Evolutionary conservation across 1,284 basidiomycete species (phyloP).

Genomic region (Phenoliferia sp.): DNA sequence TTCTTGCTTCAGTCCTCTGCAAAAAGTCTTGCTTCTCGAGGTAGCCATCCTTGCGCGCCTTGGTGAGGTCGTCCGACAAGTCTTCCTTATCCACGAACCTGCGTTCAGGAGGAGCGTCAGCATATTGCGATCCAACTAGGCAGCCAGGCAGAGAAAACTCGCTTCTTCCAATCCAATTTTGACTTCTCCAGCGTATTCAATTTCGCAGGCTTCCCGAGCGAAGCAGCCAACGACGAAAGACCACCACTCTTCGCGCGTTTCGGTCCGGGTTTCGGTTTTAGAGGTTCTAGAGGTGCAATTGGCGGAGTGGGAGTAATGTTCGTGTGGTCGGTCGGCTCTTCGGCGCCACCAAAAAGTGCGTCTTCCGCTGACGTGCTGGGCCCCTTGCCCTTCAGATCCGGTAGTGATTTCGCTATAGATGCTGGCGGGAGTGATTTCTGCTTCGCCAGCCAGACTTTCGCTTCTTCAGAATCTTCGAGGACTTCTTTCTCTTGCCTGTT

Average conservation of each 20-base stretch:
- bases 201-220: conserved; percentile 59
- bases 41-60: conserved; percentile 66
- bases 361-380: conserved; percentile 52
- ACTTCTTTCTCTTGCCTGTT: conserved; percentile 66
- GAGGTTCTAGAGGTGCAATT: not conserved
- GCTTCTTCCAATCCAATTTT: conserved; percentile 68
- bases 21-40: conserved; percentile 76
- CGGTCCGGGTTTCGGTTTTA: not conserved
- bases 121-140: not conserved
- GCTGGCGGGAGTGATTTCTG: conserved; percentile 35
- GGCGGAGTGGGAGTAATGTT: not conserved
- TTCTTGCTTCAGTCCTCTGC: conserved; percentile 63
- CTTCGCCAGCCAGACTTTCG: conserved; percentile 64
- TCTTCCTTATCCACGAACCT: conserved; percentile 46
- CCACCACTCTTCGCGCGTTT: conserved; percentile 40
- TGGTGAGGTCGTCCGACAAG: conserved; percentile 61
- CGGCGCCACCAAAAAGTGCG: conserved; percentile 60
- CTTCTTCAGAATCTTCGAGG: conserved; percentile 62
- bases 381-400: conserved; percentile 48
- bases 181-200: conserved; percentile 75
- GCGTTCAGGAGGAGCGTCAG: not conserved
- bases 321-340: not conserved
- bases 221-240: conserved; percentile 57
- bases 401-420: conserved; percentile 42
- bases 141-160: conserved; percentile 47